Conservation (phyloP, 2,329 filamentous ascomycete species). For the Claviceps sorghi region DNA sequence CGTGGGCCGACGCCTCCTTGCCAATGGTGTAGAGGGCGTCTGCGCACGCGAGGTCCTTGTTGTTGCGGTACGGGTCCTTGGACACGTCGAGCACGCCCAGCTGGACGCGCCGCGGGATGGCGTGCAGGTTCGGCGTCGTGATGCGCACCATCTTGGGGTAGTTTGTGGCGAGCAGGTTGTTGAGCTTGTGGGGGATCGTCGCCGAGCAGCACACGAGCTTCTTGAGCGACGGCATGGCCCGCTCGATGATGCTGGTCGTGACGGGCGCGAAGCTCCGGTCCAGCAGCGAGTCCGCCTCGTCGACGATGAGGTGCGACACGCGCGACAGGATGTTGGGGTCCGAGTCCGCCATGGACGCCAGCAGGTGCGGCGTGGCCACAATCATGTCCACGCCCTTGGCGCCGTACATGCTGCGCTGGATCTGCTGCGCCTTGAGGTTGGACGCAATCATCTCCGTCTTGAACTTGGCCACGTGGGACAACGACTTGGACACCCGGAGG, state of each 20-base stretch:
- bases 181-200: slow-evolving; percentile 81
- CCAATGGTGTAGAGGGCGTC: slow-evolving; percentile 91
- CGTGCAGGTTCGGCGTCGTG: slow-evolving; percentile 89
- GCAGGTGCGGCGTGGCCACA: slow-evolving; percentile 75
- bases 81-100: slow-evolving; percentile 85
- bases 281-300: slow-evolving; percentile 91
- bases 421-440: slow-evolving; percentile 58
- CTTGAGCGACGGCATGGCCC: slow-evolving; percentile 63
- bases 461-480: slow-evolving; percentile 79
- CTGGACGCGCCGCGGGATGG: slow-evolving; percentile 87
- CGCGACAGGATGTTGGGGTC: slow-evolving; percentile 89
- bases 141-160: slow-evolving; percentile 76
- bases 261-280: slow-evolving; percentile 82
- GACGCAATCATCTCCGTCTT: slow-evolving; percentile 73
- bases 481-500: slow-evolving; percentile 59
- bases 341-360: slow-evolving; percentile 73
- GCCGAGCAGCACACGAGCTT: slow-evolving; percentile 89
- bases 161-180: slow-evolving; percentile 65
- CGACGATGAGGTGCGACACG: slow-evolving; percentile 75
- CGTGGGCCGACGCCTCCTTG: slow-evolving; percentile 50
- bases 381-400: slow-evolving; percentile 71
- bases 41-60: slow-evolving; percentile 84
- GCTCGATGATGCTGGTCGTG: slow-evolving; percentile 71
- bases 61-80: slow-evolving; percentile 83
- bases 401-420: slow-evolving; percentile 72